phyloP scores from a whole-genome alignment of 2,329 filamentous ascomycete genomes.

The Fusarium sp. region DNA sequence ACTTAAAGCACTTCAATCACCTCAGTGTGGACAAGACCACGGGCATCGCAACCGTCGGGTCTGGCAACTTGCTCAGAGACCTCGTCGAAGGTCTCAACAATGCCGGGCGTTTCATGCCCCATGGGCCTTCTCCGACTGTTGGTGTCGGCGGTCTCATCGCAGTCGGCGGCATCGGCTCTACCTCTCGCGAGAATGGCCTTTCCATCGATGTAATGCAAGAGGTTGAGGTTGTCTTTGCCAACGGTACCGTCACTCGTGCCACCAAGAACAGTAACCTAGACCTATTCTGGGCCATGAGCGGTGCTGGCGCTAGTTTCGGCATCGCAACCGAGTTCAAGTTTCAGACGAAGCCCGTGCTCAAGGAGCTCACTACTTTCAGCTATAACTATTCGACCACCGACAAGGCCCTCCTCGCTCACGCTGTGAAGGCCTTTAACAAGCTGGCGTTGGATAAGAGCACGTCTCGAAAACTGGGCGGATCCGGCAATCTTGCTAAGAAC shows the following conservation, averaged over 20 bases:
- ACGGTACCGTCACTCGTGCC: not conserved
- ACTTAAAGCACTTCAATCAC: not conserved
- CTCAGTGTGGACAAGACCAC: not conserved
- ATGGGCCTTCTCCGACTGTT: not conserved
- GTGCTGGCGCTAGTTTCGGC: not conserved
- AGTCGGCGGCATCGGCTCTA: not conserved
- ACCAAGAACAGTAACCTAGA: not conserved
- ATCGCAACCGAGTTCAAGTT: not conserved
- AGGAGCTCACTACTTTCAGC: not conserved
- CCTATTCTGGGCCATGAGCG: not conserved
- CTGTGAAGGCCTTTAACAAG: not conserved
- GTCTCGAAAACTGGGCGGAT: not conserved
- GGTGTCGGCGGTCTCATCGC: not conserved
- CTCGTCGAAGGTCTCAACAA: not conserved
- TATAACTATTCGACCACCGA: not conserved
- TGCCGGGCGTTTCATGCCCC: not conserved
- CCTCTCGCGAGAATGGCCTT: not conserved
- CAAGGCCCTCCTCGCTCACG: not conserved
- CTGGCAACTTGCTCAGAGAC: not conserved
- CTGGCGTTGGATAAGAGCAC: not conserved
- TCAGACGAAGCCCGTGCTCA: not conserved
- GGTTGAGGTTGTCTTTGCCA: not conserved
- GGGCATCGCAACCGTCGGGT: not conserved
- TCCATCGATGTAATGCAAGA: not conserved
- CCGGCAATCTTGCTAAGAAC: not conserved